Base-by-base conservation (phyloP, 768 basidiomycete species). In the Gelatoporia subvermispora region DNA sequence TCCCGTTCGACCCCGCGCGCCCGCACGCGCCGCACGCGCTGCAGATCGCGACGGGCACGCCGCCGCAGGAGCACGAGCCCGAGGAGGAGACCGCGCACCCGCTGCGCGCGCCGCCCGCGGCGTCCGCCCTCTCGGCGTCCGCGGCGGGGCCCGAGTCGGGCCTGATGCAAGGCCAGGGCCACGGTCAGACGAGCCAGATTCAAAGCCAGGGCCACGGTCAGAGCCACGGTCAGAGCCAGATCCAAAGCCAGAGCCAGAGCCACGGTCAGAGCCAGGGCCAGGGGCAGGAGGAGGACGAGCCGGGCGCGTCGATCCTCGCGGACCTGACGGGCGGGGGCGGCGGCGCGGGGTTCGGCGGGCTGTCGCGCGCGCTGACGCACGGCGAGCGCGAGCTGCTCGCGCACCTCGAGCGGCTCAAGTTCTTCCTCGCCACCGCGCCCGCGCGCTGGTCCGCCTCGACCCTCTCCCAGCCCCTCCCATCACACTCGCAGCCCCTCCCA, bases 351-450 rank as follows among this genome's bases (percentile, higher is more conserved):
- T 54, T 47, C 44, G 52, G 56, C 42, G 64, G 60, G 4, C 74
- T 83, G 17, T 71, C 74, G 17, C 70, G 85, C n/a, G 74, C 82
- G 0, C 74, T 90, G 41, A 79, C 75, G 5, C 61, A 75, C 1
- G 69, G 76, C 43, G 88, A 91, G 63, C 79, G 82, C 48, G 84
- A 87, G 18, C 74, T 79, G 21, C 71, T 92, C 36, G 78, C 78
- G n/a, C 76, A 85, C 54, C 77, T 93, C 18, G 88, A 93, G 57
- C 68, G 81, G 18, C 85, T 93, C 66, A 93, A 93, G 69, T 86
- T 84, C 69, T 93, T 93, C 68, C 81, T 93, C 39, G 86, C 88
- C 15, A 90, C 88, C 10, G 91, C 86, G 8, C 93, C 85, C 2
- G 84, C 78, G 23, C 77, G 79, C 41, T 92, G 88, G 89, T 77